Evolutionary conservation across 2,329 filamentous ascomycete species (phyloP), one percentile per base, ranked within the genome.

Genomic region (Claviceps monticola): DNA sequence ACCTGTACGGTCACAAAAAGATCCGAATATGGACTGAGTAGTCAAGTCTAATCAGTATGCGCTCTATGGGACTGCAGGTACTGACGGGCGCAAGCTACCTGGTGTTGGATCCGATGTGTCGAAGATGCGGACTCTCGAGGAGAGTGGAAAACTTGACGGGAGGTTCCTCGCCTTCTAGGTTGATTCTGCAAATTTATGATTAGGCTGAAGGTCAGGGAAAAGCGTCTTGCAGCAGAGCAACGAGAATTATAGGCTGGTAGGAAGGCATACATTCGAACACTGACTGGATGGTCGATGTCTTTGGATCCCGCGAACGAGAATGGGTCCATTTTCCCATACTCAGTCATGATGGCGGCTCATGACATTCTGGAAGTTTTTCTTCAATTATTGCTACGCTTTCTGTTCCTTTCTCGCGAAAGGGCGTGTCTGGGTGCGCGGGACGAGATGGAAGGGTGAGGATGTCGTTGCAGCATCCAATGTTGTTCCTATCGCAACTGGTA

Each of bases 281-380:
- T 80, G 59, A 84, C 74, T 19, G 86, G 81, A 57, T 90, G 79
- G 60, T 88, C 78, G 60, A 97, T 76, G 67, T 87, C 82, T 58
- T 88, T 85, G 54, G 93, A 95, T 63, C 83, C 88, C 59, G 88
- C 90, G 72, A 97, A 97, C 34, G 90, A 95, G 69, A 95, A 96
- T 50, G 90, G 85, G 70, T 98, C 93, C 88, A 96, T 96, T 53
- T 64, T 66, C 59, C 66, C 67, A 60, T 67, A 68, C 55, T 69
- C 66, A 58, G 65, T 53, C 66, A 69, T 70, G 54, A 46, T 53
- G 36, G 21, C 48, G 49, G 46, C 46, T 64, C 62, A 65, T 57
- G 54, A 59, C 64, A 66, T 65, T 51, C 49, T 59, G 54, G 34
- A 42, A 14, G 49, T 11, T 23, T 2, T 26, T n/a, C 6, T 29